Evolutionary conservation across 2,329 filamentous ascomycete genomes (phyloP), one percentile per base, ranked within the genome.

Genomic region (Dothideomycetidae sp.): DNA sequence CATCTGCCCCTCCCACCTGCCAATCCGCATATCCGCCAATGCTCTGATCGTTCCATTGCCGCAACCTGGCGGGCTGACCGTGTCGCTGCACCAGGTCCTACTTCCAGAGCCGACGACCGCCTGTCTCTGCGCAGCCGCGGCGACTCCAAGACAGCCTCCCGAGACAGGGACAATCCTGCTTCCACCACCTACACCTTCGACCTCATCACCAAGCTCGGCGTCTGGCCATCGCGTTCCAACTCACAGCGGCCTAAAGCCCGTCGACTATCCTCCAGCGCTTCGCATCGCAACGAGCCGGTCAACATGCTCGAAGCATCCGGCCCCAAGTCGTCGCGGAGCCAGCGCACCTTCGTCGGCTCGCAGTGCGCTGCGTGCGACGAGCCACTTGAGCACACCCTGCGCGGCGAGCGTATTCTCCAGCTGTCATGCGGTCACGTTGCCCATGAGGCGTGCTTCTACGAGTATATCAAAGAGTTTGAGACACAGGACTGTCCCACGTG

Each of bases 381-480:
- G 62, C 86, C 86, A 3, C 64, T 98, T 44, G 90, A 96, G 60
- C 88, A 96, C 58, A 98, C 85, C 3, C 69, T 98, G 32, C 81
- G 82, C 35, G 90, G 90, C 42, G 90, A 98, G 63, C 77, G 85
- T 48, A 85, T 98, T 44, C 67, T 98, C 37, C 90, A 96, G 56
- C 90, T 98, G 52, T 92, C 86, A 4, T 98, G 90, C 60, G 74
- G 78, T n/a, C 90, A 98, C 60, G 88, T 98, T 42, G 85, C 88
- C 9, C 90, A 98, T 56, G 90, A 96, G 59, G 90, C 88, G 23
- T 98, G 90, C 61, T 96, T 98, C 56, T 96, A 96, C 62, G 90
- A 98, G 60, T 94, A 92, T 55, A 93, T 98, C 50, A 81, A 83
- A 52, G 88, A 94, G 53, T 81, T 88, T 42, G 86, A 96, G 48